Conservation (phyloP, 352 stramenopile species). For the Globisporangium mamillatum region DNA sequence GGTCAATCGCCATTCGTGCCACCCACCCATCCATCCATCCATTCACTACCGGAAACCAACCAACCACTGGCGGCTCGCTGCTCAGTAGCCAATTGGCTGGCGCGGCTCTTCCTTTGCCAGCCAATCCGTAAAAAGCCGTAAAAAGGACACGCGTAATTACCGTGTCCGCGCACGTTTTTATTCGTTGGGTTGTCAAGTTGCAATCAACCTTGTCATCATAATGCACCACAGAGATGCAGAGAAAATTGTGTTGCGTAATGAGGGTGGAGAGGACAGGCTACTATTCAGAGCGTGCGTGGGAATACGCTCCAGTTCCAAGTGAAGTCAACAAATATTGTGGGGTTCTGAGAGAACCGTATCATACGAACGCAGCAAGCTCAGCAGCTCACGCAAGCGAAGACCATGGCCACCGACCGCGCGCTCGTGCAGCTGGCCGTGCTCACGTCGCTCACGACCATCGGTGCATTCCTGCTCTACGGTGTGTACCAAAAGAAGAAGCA, state of each 20-base stretch:
- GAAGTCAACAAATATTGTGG: conserved; percentile 1
- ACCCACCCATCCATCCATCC: not conserved
- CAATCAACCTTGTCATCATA: not conserved
- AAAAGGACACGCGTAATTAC: not conserved
- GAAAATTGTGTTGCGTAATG: not conserved
- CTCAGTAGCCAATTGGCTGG: not conserved
- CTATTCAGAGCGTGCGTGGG: conserved; percentile 10
- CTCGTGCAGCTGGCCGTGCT: conserved; percentile 68
- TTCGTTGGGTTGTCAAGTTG: not conserved
- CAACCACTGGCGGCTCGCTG: not conserved
- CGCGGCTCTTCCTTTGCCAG: conserved; percentile 17
- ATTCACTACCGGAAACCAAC: conserved; percentile 9
- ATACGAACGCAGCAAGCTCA: conserved; percentile 4
- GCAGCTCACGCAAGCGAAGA: conserved; percentile 9
- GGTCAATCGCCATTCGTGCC: not conserved
- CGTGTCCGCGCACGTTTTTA: not conserved
- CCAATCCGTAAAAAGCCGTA: conserved; percentile 23
- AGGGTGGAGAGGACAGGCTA: not conserved
- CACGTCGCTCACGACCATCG: conserved; percentile 72
- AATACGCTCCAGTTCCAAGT: not conserved
- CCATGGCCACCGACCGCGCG: conserved; percentile 32
- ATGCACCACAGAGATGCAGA: not conserved
- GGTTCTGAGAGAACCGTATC: conserved; percentile 6
- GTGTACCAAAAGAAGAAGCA: conserved; percentile 46
- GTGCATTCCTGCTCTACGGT: conserved; percentile 49